Conservation (phyloP, 352 stramenopile genomes). For the Phytopythium mirpurense region DNA sequence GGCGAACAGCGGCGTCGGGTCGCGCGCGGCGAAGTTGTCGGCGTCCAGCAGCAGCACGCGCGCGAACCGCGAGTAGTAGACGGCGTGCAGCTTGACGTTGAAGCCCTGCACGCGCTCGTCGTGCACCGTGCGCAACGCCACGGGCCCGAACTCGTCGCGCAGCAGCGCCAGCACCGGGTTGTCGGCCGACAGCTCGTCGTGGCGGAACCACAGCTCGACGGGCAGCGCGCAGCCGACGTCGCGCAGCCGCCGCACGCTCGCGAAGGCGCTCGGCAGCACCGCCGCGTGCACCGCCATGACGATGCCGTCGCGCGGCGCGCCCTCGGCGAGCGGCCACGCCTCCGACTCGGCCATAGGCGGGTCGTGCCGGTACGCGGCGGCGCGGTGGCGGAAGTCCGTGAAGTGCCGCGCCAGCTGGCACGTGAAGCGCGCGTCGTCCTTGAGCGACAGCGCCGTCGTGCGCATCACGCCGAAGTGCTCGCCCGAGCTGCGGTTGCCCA, state of each 20-base stretch:
- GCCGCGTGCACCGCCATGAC: slow-evolving; percentile 42
- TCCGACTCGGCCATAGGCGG: slow-evolving; percentile 27
- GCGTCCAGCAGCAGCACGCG: slow-evolving; percentile 42
- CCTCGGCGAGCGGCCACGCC: too few species aligned
- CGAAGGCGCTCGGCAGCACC: slow-evolving; percentile 43
- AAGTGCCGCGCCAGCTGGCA: slow-evolving; percentile 58
- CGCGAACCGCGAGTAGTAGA: slow-evolving; percentile 47
- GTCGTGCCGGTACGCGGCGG: slow-evolving; percentile 47
- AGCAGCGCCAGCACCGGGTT: slow-evolving; percentile 33
- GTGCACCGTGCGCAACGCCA: slow-evolving; percentile 36
- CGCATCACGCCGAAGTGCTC: slow-evolving; percentile 59
- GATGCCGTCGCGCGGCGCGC: slow-evolving; percentile 24
- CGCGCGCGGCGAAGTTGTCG: slow-evolving; percentile 37
- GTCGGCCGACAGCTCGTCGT: slow-evolving; percentile 33
- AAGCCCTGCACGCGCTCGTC: slow-evolving; percentile 45
- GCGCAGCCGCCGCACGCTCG: slow-evolving; percentile 35
- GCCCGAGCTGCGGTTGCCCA: slow-evolving; percentile 45
- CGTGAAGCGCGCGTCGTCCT: slow-evolving; percentile 63
- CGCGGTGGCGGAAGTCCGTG: slow-evolving; percentile 42
- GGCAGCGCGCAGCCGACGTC: slow-evolving; percentile 32
- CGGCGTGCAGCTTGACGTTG: slow-evolving; percentile 42
- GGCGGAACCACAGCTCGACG: slow-evolving; percentile 50
- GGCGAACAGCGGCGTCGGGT: slow-evolving; percentile 39
- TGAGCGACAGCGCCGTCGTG: slow-evolving; percentile 54
- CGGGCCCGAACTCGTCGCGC: slow-evolving; percentile 21